Evolutionary conservation across 164 flowering plant genomes (phyloP), one percentile per base, ranked within the genome.

Genomic region (Berberis thunbergii): DNA sequence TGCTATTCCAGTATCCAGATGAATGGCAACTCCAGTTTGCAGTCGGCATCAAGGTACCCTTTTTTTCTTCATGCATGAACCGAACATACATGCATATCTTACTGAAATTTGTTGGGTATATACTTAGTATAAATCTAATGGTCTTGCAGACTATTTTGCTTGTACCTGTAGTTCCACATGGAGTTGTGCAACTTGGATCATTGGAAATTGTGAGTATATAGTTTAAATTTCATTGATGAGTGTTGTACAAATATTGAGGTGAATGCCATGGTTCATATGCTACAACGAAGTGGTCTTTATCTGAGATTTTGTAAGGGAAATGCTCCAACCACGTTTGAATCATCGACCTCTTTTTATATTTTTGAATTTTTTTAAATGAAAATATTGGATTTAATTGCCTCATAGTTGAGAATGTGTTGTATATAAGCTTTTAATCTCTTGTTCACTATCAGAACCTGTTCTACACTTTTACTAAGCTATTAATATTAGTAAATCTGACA

Each of bases 121-220:
- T 26, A 26, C 26, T 26, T 26, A 26, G 26, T 26, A 26, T 26
- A 26, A 26, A 26, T 26, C 26, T 26, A 26, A 26, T 26, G 26
- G 44, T 69, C 60, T n/a, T 79, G 86, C 86, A 92, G 98, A 89
- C 96, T 52, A 77, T 89, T 72, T 70, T 92, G 76, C 82, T 89
- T 69, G 81, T 86, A 67, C 89, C 98, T 67, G 80, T 87, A 46
- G 64, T 76, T 77, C 88, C 93, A 26, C 72, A 76, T 76, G 98
- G 96, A 54, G 96, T 92, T 75, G 67, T 92, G 70, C 98, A 92
- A 67, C 87, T 92, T 72, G 98, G 98, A 46, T 87, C 98, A 55
- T 50, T 77, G 60, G 81, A 82, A 73, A 73, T 7, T 88, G 98
- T 92, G 71, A 26, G 86, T 78, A 9, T 59, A 41, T 64, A 39